Evolutionary conservation across 2,329 filamentous ascomycete species (phyloP).

Genomic region (Aureobasidium pullulans): DNA sequence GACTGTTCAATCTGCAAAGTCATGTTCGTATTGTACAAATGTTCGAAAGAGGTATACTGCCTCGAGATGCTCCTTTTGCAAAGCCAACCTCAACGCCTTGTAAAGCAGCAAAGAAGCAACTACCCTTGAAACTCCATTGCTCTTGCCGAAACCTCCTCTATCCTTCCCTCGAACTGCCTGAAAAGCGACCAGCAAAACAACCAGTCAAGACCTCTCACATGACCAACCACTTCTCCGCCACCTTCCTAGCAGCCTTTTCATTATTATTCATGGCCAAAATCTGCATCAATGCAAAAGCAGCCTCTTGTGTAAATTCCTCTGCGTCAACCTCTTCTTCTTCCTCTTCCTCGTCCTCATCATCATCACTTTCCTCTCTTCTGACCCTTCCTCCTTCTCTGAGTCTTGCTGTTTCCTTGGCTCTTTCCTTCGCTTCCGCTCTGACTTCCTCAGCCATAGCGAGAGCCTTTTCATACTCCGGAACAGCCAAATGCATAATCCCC

Average conservation of each 20-base stretch:
- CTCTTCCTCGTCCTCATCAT: neutral
- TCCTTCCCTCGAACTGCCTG: neutral
- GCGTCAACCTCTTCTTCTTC: slow-evolving; percentile 18
- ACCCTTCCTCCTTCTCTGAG: slow-evolving; percentile 15
- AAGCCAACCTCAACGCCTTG: too few relatives aligned
- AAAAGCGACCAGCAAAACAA: too few relatives aligned
- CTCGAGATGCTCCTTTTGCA: too few relatives aligned
- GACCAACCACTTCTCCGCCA: slow-evolving; percentile 53
- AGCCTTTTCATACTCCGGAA: slow-evolving; percentile 61
- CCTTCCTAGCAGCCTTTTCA: slow-evolving; percentile 47
- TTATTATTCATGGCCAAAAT: slow-evolving; percentile 62
- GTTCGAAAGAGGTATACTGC: too few relatives aligned
- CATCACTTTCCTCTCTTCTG: slow-evolving; percentile 19
- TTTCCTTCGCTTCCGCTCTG: slow-evolving; percentile 22
- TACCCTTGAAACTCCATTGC: too few relatives aligned
- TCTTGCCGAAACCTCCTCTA: neutral
- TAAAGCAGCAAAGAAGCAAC: too few relatives aligned
- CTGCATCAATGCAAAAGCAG: slow-evolving; percentile 65
- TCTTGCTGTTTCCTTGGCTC: too few relatives aligned
- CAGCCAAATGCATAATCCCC: slow-evolving; percentile 64
- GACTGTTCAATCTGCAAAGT: neutral
- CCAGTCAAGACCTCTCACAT: slow-evolving; percentile 18
- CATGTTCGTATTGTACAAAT: too few relatives aligned
- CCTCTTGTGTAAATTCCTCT: slow-evolving; percentile 60
- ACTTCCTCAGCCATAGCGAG: slow-evolving; percentile 44